Evolutionary conservation across 805 yeast genomes (phyloP).

Genomic region (Metschnikowia continentalis): DNA sequence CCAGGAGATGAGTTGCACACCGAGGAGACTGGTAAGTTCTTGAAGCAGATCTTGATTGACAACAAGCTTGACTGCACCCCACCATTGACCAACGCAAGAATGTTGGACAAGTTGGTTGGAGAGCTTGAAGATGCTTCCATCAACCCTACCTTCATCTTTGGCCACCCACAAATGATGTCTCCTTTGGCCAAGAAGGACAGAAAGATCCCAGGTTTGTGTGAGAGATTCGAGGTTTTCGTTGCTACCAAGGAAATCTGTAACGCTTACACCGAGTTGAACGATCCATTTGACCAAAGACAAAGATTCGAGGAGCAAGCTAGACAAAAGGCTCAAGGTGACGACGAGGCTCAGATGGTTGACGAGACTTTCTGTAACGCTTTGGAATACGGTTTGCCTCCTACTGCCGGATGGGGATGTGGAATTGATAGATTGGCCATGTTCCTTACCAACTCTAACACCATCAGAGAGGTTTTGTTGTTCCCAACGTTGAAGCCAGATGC

Average conservation of each 20-base stretch:
- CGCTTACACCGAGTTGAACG: constrained; percentile 98
- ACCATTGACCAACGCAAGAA: constrained; percentile 94
- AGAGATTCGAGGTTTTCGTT: constrained; percentile 96
- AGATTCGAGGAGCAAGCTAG: constrained; percentile 98
- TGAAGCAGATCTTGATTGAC: constrained; percentile 72
- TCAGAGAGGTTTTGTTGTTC: constrained; percentile 95
- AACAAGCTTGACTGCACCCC: constrained; percentile 86
- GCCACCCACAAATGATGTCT: constrained; percentile 99
- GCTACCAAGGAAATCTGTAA: constrained; percentile 98
- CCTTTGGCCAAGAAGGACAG: constrained; percentile 97
- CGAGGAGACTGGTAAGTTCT: constrained; percentile 85
- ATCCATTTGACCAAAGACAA: constrained; percentile 96
- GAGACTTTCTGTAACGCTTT: constrained; percentile 96
- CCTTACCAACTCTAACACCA: constrained; percentile 92
- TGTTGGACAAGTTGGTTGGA: constrained; percentile 97
- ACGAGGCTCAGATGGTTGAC: constrained; percentile 95
- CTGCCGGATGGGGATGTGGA: constrained; percentile 99
- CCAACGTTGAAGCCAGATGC: constrained; percentile 97
- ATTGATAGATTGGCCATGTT: constrained; percentile 98
- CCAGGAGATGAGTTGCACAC: constrained; percentile 94
- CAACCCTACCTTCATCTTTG: constrained; percentile 96
- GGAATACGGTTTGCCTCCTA: constrained; percentile 98
- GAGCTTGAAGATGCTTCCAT: constrained; percentile 91
- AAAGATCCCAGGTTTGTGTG: constrained; percentile 89
- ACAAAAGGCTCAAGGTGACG: constrained; percentile 98